Evolutionary conservation across 163 green algal genomes (phyloP), one percentile per base, ranked within the genome.

Genomic region (Chlorella variabilis): DNA sequence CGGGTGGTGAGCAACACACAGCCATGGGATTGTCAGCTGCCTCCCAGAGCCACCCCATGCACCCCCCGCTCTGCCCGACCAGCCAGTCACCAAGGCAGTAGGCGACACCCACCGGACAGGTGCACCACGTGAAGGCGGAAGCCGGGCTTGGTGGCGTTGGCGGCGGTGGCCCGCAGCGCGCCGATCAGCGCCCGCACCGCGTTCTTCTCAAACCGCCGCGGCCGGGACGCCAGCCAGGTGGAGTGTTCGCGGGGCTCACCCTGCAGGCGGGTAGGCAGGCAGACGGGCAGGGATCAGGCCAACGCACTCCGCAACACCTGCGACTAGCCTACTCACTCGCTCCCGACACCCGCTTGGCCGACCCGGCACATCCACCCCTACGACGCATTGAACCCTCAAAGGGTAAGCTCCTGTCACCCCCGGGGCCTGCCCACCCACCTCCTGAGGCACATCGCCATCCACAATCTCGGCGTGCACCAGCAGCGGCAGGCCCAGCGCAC

Each of bases 91-190:
- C 45, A 54, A 54, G 45, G 45, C 45, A 54, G 45, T 54, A 54
- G 45, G 45, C 15, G 45, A 11, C 54, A n/a, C 71, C 29, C 27
- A 70, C 73, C 73, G 5, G 77, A n/a, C 54, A 99, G 85, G 85
- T 99, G 96, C 1, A 93, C 95, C 11, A 99, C 92, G 88, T 99
- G 96, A 36, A 98, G 38, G 21, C 42, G 51, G 78, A 97, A 98
- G 34, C 95, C 94, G 15, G 79, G 68, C 56, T 34, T 36, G 5
- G 75, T 81, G 18, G 2, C 2, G 58, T 25, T 73, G 58, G 21
- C 29, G 29, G 58, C 41, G 29, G 58, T 63, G 41, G 58, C 29
- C 3, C 59, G 75, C 62, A 94, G 76, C 54, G 94, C 54, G 23
- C 83, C 45, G 3, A 98, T 77, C 82, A 98, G 87, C 75, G 90